Percentiles rank a stretch among this genome's conserved stretches.
phyloP scores from a whole-genome alignment of 1,284 basidiomycete species.

The Schizophyllum commune region DNA sequence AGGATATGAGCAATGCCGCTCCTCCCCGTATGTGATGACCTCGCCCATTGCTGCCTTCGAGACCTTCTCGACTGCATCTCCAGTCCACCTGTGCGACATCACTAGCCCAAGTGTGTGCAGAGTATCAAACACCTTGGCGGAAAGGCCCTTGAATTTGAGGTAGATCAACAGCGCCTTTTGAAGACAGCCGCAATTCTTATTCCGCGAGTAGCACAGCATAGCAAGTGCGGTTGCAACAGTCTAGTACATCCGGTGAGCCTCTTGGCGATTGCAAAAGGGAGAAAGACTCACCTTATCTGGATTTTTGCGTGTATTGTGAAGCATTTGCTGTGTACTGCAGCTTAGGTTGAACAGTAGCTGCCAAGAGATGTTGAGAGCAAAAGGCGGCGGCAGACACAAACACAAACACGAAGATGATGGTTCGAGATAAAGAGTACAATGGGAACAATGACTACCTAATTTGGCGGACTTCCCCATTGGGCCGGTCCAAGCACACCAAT shows the following conservation, averaged over 20 bases:
- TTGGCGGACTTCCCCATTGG: no score
- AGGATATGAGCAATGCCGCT: no score
- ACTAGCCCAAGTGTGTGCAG: conserved; percentile 19
- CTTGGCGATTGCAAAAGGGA: conserved; percentile 1
- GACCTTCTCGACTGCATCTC: conserved; percentile 2
- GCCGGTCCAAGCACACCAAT: no score
- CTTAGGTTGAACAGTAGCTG: no score
- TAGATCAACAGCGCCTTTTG: conserved; percentile 19
- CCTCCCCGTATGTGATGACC: no score
- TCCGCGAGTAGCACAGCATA: conserved; percentile 14
- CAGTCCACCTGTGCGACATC: conserved; percentile 22
- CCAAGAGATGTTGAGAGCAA: no score
- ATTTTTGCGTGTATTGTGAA: conserved; percentile 7
- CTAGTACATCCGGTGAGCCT: conserved; percentile 6
- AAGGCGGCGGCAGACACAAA: no score
- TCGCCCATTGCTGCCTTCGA: no score
- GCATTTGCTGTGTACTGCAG: not conserved
- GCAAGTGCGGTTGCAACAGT: conserved; percentile 12
- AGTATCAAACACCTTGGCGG: conserved; percentile 19
- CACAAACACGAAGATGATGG: no score
- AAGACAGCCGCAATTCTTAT: conserved; percentile 12
- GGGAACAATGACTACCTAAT: no score
- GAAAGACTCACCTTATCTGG: conserved; percentile 14
- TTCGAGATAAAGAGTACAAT: no score
- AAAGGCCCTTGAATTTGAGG: conserved; percentile 18